A percentile compares a stretch with the other conserved stretches of the same genome.
Conservation (phyloP, 371 early-diverging fungal species). For the Mucor saturninus region DNA sequence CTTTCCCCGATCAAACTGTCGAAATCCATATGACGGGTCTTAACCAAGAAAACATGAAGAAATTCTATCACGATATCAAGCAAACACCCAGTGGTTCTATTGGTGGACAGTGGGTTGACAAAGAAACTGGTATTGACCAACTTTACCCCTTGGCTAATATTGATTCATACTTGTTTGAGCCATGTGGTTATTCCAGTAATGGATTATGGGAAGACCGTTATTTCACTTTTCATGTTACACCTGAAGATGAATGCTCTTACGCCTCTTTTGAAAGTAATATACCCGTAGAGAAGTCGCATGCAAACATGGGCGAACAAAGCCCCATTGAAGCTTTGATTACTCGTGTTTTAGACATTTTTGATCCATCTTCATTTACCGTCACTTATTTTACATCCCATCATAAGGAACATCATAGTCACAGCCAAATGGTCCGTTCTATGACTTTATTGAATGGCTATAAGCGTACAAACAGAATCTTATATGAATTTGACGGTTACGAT, state of each 20-base stretch:
- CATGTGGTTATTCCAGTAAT: conserved; percentile 94
- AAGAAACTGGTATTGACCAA: conserved; percentile 72
- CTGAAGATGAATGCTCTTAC: conserved; percentile 95
- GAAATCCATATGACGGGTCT: conserved; percentile 95
- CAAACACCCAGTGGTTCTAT: conserved; percentile 54
- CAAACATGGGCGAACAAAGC: conserved; percentile 41
- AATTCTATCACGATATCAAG: conserved; percentile 62
- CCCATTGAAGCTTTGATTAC: conserved; percentile 64
- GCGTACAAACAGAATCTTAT: conserved; percentile 71
- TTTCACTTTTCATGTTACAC: conserved; percentile 98
- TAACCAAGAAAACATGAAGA: conserved; percentile 72
- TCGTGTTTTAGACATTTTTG: conserved; percentile 79
- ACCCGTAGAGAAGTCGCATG: conserved; percentile 57
- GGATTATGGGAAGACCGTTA: conserved; percentile 83
- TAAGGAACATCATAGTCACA: conserved; percentile 38
- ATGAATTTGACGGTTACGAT: conserved; percentile 81
- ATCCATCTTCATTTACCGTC: conserved; percentile 81
- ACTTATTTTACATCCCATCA: conserved; percentile 78
- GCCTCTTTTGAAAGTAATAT: conserved; percentile 95
- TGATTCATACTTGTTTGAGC: conserved; percentile 89
- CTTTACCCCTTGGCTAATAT: conserved; percentile 77
- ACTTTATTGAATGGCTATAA: conserved; percentile 60
- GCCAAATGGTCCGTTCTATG: conserved; percentile 51
- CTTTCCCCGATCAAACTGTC: conserved; percentile 80
- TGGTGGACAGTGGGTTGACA: conserved; percentile 70